Conservation (phyloP, 169 alveolate genomes). For the Plasmodium berghei region DNA sequence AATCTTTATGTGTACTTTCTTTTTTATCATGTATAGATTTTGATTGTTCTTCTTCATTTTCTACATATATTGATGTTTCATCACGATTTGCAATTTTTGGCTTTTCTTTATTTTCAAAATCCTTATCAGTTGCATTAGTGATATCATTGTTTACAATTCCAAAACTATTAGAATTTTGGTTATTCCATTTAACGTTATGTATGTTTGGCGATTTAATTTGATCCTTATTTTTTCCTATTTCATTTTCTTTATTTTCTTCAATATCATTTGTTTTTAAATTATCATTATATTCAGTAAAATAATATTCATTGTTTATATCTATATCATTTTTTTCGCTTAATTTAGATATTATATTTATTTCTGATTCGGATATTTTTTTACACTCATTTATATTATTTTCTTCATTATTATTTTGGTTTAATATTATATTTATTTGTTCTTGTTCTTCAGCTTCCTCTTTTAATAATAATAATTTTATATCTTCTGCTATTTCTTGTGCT, state of each 20-base stretch:
- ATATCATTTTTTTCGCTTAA: conserved; percentile 7
- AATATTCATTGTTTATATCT: conserved; percentile 38
- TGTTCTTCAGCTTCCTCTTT: conserved; percentile 66
- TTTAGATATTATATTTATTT: conserved; percentile 18
- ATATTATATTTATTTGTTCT: conserved; percentile 17
- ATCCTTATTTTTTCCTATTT: neutral
- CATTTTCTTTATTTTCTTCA: neutral
- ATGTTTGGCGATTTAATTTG: neutral
- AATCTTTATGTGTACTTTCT: neutral
- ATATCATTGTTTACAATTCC: no score
- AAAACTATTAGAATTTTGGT: no score
- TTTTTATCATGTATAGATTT: conserved; percentile 28
- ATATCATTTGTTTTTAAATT: conserved; percentile 2
- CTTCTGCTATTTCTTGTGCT: conserved; percentile 67
- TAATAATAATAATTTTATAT: conserved; percentile 25
- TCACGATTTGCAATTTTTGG: no score
- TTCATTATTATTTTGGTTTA: conserved; percentile 15
- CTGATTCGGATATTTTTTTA: conserved; percentile 23
- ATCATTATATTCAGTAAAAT: conserved; percentile 44
- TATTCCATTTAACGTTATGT: neutral
- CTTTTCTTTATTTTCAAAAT: no score
- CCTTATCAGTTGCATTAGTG: no score
- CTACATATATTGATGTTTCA: no score
- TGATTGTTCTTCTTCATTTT: conserved; percentile 9
- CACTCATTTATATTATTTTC: conserved; percentile 2